Evolutionary conservation across 371 early-diverging fungal genomes (phyloP).

Genomic region (Mycotypha africana): DNA sequence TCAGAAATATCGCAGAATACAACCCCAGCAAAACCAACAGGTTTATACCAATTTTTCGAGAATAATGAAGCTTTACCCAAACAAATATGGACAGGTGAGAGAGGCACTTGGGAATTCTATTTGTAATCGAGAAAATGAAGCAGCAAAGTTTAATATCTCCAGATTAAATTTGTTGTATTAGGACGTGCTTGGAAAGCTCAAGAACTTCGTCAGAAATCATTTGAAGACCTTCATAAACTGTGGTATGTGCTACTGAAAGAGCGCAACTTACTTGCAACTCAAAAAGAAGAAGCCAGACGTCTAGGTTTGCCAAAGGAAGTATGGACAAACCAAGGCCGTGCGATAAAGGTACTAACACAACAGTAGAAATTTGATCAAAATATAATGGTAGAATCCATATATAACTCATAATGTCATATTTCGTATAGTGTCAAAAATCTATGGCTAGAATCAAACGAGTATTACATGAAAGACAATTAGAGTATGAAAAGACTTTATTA

Average conservation of each 20-base stretch:
- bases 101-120: too few relatives aligned
- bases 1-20: slow-evolving; percentile 7
- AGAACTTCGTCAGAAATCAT: slow-evolving; percentile 89
- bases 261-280: slow-evolving; percentile 86
- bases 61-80: slow-evolving; percentile 63
- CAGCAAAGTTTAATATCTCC: neutral
- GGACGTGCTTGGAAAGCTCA: slow-evolving; percentile 90
- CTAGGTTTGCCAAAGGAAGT: slow-evolving; percentile 54
- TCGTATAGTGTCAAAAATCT: slow-evolving; percentile 84
- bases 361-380: too few relatives aligned
- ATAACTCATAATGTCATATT: too few relatives aligned
- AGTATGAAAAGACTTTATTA: slow-evolving; percentile 39
- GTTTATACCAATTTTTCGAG: slow-evolving; percentile 91
- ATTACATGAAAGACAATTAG: slow-evolving; percentile 80
- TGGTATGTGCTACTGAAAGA: slow-evolving; percentile 96
- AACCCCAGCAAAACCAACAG: slow-evolving; percentile 24
- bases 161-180: slow-evolving; percentile 14
- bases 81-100: slow-evolving; percentile 60
- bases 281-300: slow-evolving; percentile 77
- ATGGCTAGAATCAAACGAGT: slow-evolving; percentile 94
- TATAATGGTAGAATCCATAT: too few relatives aligned
- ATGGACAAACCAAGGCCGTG: slow-evolving; percentile 71
- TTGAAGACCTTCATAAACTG: slow-evolving; percentile 94
- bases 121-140: neutral
- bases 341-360: slow-evolving; percentile 77